Evolutionary conservation across 768 basidiomycete genomes (phyloP), one percentile per base, ranked within the genome.

Genomic region (Phallus indusiatus): DNA sequence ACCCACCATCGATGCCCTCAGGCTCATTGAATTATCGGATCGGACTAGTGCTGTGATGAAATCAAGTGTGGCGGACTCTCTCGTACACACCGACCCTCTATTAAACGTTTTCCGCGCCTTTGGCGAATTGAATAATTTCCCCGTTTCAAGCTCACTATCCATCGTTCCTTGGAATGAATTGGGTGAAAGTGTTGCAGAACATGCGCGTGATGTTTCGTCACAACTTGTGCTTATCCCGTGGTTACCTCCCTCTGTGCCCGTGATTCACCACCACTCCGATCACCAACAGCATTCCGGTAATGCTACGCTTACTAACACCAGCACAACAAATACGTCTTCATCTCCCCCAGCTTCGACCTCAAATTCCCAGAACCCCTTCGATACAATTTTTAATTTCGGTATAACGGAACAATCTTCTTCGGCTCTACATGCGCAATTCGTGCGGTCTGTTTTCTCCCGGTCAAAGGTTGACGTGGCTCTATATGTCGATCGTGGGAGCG

Each of bases 211-310:
- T 35, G 75, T 75, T 12, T 78, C 69, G 0, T 81, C 86, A 0
- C 86, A 95, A 61, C 76, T 96, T 69, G 78, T 97, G 48, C 71
- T 97, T 49, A 64, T 97, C 0, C 91, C 93, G 0, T 98, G 94
- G 94, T 63, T 84, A 8, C 80, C 80, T 1, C 76, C 80, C 0
- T 64, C 67, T 14, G 47, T 65, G 34, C 61, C 66, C 6, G 34
- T 62, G 33, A 46, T 55, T 21, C 34, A 55, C n/a, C 6, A 20
- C n/a, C 17, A 57, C 49, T 57, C 54, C 22, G 56, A 17, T 47
- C 62, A 47, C 67, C 49, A 28, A 28, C 28, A 28, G 28, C 28
- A 53, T 60, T 14, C 60, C 66, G 52, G 62, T 42, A 42, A 63
- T 36, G 54, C 52, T 14, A n/a, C 55, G 4, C 63, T 64, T 7